phyloP scores from a whole-genome alignment of 805 yeast genomes.

The Cyberlindnera lachancei region DNA sequence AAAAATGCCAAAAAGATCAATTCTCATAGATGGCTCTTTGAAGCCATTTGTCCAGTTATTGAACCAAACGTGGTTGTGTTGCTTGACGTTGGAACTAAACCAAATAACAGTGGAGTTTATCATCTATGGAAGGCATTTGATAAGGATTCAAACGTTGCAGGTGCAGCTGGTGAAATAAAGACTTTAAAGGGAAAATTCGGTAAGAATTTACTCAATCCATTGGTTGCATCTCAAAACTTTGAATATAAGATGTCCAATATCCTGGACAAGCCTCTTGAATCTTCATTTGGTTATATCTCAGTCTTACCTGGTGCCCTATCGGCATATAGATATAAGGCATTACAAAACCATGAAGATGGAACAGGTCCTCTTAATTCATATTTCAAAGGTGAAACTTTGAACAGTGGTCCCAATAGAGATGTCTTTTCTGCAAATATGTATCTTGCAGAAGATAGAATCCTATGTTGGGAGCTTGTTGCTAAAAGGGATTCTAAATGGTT shows the following conservation, averaged over 20 bases:
- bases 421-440: constrained; percentile 96
- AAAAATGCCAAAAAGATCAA: constrained; percentile 88
- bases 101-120: constrained; percentile 82
- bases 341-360: constrained; percentile 79
- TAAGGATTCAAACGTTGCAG: constrained; percentile 93
- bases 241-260: constrained; percentile 97
- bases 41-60: constrained; percentile 86
- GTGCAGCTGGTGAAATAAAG: constrained; percentile 97
- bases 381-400: constrained; percentile 76
- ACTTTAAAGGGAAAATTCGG: constrained; percentile 92
- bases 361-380: constrained; percentile 87
- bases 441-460: constrained; percentile 91
- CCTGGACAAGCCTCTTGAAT: constrained; percentile 88
- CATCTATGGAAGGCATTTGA: constrained; percentile 98
- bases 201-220: constrained; percentile 73
- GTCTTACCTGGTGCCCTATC: constrained; percentile 95
- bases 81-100: constrained; percentile 95
- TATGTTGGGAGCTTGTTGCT: constrained; percentile 95
- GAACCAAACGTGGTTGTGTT: constrained; percentile 87
- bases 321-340: constrained; percentile 86
- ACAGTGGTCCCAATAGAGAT: constrained; percentile 53
- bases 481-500: constrained; percentile 81
- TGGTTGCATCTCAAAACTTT: constrained; percentile 93
- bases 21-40: constrained; percentile 96
- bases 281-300: constrained; percentile 85